Percentiles rank a stretch among this genome's conserved stretches.
Conservation (phyloP, 768 basidiomycete species). For the Paxillus ammoniavirescens region DNA sequence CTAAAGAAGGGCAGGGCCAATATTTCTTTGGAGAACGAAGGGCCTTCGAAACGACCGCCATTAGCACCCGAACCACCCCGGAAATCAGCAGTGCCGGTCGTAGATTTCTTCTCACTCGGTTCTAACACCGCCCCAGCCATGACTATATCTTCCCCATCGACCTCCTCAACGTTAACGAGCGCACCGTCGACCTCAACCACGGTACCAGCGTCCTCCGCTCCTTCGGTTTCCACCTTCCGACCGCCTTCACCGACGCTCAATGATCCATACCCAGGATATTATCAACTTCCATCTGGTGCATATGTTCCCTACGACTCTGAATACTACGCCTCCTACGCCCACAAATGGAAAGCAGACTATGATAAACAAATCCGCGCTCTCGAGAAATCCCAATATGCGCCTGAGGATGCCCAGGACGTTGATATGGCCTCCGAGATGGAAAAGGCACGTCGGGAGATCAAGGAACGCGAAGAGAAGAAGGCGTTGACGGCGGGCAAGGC, state of each 20-base stretch:
- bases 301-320: constrained; percentile 74
- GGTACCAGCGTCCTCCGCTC: constrained; percentile 60
- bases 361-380: constrained; percentile 68
- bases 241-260: constrained; percentile 71
- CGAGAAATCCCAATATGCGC: constrained; percentile 68
- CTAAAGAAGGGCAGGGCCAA: constrained; percentile 56
- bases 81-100: constrained; percentile 33
- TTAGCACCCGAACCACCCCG: constrained; percentile 6
- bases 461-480: constrained; percentile 76
- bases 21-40: constrained; percentile 47
- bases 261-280: constrained; percentile 86
- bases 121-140: constrained; percentile 6
- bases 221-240: constrained; percentile 60
- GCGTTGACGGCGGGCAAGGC: constrained; percentile 63
- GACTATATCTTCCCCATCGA: constrained; percentile 3
- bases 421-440: constrained; percentile 78
- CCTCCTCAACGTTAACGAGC: constrained; percentile 11
- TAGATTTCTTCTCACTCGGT: constrained; percentile 74
- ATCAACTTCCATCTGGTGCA: constrained; percentile 74
- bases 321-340: constrained; percentile 66
- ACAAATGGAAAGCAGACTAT: constrained; percentile 74
- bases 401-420: constrained; percentile 44
- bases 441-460: constrained; percentile 67
- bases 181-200: constrained; percentile 69
- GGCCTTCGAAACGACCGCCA: constrained; percentile 8